Evolutionary conservation across 1,139 yeast species (phyloP), one percentile per base, ranked within the genome.

Genomic region (Debaryomyces sp.): DNA sequence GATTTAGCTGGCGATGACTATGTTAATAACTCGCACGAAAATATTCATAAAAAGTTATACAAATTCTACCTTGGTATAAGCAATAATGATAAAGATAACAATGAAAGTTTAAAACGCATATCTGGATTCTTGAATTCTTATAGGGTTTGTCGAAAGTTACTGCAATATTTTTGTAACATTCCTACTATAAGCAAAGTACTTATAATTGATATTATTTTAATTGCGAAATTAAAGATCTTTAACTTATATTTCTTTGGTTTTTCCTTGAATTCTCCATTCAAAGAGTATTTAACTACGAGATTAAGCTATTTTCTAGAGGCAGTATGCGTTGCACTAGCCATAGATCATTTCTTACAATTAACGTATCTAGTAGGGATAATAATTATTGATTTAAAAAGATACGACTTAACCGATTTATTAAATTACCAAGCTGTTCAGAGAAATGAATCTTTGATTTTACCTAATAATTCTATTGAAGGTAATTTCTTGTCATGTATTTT

Each of bases 331-430:
- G 76, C 84, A 0, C 58, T 87, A 26, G 34, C 80, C 1, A 63
- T 85, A 36, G 90, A 87, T 56, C 83, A 81, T 55, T 49, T 77
- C 3, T 66, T 89, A 42, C 90, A 85, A 55, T 59, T 82, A 45
- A 80, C 92, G 0, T 87, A 75, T 61, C 79, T 87, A 51, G 71
- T 84, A 1, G 84, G 91, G 0, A 80, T 87, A 0, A 66, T 88
- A 15, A 76, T 85, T 26, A 78, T 89, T 41, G 96, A 89, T 66
- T 68, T 85, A 42, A 78, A 83, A 41, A 74, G 90, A 48, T 64
- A 78, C 36, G 91, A 86, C 57, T 70, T 86, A 18, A 79, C 80
- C 9, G 89, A 84, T 51, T 62, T 83, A 32, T 57, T 81, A 18
- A 45, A 44, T 15, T 29, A 23, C 12, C 35, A 46, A 27, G 7